A percentile compares a stretch with the other conserved stretches of the same genome.
Conservation (phyloP, 345 rosid genomes). For the Eutrema yunnanense region DNA sequence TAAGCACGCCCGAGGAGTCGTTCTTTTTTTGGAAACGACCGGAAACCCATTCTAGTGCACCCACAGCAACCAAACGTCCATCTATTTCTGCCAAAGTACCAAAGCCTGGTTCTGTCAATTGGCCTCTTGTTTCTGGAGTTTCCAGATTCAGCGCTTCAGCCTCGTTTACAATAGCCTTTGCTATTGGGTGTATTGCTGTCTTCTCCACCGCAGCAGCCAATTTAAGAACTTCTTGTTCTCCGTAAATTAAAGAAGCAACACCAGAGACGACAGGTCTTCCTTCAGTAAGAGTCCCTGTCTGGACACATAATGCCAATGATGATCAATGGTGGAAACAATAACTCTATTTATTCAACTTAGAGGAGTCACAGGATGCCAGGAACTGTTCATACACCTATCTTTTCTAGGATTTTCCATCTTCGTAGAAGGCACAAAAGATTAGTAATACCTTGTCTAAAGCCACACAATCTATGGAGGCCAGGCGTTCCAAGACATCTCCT, state of each 20-base stretch:
- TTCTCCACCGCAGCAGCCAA: conserved; percentile 94
- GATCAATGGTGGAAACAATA: not conserved
- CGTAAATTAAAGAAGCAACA: conserved; percentile 51
- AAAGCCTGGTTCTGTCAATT: conserved; percentile 84
- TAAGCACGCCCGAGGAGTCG: conserved; percentile 36
- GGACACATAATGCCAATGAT: conserved; percentile 21
- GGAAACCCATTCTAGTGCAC: conserved; percentile 76
- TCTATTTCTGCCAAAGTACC: conserved; percentile 92
- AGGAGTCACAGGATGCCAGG: not conserved
- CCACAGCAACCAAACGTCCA: conserved; percentile 83
- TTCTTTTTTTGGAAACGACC: conserved; percentile 56
- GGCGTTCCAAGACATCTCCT: conserved; percentile 90
- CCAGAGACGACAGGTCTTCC: conserved; percentile 79
- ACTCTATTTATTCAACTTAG: not conserved
- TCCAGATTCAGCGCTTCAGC: conserved; percentile 56
- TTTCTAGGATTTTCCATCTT: not conserved
- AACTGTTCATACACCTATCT: not conserved
- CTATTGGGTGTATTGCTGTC: conserved; percentile 88
- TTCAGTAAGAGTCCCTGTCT: conserved; percentile 97
- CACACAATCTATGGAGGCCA: conserved; percentile 64
- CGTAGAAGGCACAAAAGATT: not conserved
- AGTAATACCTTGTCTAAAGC: conserved; percentile 84
- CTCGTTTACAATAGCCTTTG: conserved; percentile 67
- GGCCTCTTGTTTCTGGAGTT: conserved; percentile 79
- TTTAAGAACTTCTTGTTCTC: conserved; percentile 68